These are phyloP conservation scores for Annulohypoxylon maeteangense DNA, from an alignment of 495 filamentous ascomycete species.

Conservation along the genomic window DNA sequence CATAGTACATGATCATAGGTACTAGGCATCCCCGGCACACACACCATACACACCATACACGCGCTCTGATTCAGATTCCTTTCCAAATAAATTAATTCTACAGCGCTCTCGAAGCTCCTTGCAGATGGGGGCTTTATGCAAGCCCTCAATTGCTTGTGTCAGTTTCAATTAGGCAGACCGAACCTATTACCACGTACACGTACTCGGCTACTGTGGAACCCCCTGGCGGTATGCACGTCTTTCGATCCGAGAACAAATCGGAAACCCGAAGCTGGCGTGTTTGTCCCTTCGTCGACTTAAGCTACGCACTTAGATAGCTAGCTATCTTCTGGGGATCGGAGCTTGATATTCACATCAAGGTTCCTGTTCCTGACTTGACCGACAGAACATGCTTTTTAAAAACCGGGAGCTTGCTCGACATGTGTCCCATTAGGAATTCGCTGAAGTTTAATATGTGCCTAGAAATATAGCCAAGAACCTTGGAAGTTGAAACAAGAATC, in stretches of 20 bases:
- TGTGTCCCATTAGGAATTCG: conserved; percentile 14
- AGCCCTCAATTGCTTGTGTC: conserved; percentile 29
- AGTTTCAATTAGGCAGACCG: conserved; percentile 34
- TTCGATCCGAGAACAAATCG: conserved; percentile 44
- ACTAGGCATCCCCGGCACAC: not conserved
- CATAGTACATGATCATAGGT: not conserved
- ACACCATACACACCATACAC: conserved; percentile 4
- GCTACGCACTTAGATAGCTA: conserved; percentile 10
- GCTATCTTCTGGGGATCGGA: not conserved
- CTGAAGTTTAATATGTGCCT: not conserved
- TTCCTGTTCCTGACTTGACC: conserved; percentile 41
- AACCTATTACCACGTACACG: conserved; percentile 34
- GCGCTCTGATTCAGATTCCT: conserved; percentile 6
- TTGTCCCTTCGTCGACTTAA: conserved; percentile 9
- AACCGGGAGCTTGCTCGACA: not conserved
- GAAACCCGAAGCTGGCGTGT: conserved; percentile 29
- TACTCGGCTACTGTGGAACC: conserved; percentile 36
- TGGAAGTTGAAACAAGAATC: not conserved
- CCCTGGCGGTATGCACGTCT: conserved; percentile 41
- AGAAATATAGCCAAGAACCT: not conserved
- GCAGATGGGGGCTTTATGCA: conserved; percentile 28
- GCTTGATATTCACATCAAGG: conserved; percentile 25
- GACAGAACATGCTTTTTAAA: conserved; percentile 18
- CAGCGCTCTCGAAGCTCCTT: conserved; percentile 25
- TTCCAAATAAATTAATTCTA: conserved; percentile 32